phyloP scores from a whole-genome alignment of 1,284 basidiomycete genomes.

The Veloboletus limbatus region DNA sequence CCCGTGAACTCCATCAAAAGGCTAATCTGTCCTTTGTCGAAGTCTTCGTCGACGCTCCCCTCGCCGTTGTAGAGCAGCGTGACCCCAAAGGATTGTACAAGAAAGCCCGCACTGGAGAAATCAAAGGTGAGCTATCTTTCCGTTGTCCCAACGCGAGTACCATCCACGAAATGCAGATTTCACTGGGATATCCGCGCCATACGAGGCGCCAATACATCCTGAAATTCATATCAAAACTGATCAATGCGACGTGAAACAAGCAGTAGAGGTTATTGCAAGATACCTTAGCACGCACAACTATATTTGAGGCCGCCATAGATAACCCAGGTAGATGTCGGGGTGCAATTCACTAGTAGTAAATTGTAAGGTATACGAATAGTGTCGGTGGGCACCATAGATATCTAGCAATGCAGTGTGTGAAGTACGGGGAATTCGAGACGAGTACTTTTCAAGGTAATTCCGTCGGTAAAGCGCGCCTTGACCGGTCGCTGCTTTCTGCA shows the following conservation, averaged over 20 bases:
- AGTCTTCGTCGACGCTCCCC: conserved; percentile 92
- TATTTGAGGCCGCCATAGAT: conserved; percentile 38
- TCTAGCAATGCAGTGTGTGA: conserved; percentile 14
- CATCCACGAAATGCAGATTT: conserved; percentile 63
- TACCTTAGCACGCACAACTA: conserved; percentile 73
- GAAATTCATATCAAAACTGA: conserved; percentile 95
- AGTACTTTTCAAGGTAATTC: conserved; percentile 19
- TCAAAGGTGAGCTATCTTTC: conserved; percentile 68
- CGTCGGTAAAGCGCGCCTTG: conserved; percentile 10
- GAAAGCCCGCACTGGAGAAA: conserved; percentile 93
- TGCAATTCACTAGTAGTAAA: conserved; percentile 14
- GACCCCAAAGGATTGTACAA: conserved; percentile 99
- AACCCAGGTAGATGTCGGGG: conserved; percentile 15
- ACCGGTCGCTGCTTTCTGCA: conserved; percentile 11
- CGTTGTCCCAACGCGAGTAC: neutral
- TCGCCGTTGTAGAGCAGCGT: conserved; percentile 84
- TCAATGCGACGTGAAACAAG: conserved; percentile 74
- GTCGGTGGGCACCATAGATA: conserved; percentile 23
- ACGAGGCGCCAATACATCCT: conserved; percentile 83
- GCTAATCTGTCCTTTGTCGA: conserved; percentile 84
- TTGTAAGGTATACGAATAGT: conserved; percentile 13
- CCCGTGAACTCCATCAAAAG: conserved; percentile 79
- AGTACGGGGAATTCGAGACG: conserved; percentile 6
- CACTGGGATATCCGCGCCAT: conserved; percentile 96
- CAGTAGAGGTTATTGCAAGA: conserved; percentile 78